These are phyloP conservation scores for Cutaneotrichosporon sp. DNA, from an alignment of 1,284 basidiomycete species.

Conservation along the genomic window DNA sequence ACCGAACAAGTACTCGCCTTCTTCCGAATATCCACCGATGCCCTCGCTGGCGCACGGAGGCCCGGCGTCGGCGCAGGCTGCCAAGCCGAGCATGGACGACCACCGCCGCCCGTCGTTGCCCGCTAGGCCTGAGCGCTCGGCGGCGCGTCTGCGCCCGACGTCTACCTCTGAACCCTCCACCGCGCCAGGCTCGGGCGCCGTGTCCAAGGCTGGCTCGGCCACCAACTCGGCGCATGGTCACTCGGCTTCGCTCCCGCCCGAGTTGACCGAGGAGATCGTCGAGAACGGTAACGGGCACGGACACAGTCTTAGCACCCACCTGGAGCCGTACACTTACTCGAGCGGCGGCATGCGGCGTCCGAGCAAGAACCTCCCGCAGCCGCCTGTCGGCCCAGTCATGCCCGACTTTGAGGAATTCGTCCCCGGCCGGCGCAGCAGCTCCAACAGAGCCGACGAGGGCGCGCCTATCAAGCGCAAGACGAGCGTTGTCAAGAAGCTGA, in stretches of 20 bases:
- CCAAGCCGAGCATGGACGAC: background rate
- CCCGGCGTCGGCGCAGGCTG: background rate
- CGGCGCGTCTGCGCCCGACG: background rate
- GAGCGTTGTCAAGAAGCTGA: constrained; percentile 50
- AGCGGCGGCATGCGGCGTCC: constrained; percentile 4
- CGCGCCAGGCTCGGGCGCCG: constrained; percentile 1
- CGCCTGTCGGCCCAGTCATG: constrained; percentile 50
- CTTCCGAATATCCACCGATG: constrained; percentile 19
- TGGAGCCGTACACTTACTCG: background rate
- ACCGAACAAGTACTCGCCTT: constrained; percentile 18
- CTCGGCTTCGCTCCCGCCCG: background rate
- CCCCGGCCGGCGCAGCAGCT: constrained; percentile 7
- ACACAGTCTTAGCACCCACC: background rate
- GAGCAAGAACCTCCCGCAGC: constrained; percentile 40
- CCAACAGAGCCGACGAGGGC: background rate
- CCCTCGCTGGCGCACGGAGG: background rate
- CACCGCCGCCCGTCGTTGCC: background rate
- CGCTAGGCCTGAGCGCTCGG: background rate
- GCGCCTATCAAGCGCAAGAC: constrained; percentile 44
- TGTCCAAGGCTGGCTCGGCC: background rate
- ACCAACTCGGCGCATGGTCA: constrained; percentile 2
- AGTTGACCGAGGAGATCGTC: constrained; percentile 11
- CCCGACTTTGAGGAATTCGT: constrained; percentile 50
- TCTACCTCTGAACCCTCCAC: background rate
- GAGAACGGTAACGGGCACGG: constrained; percentile 13